Percentiles rank a stretch among this genome's conserved stretches.
Evolutionary conservation across 352 stramenopile species (phyloP).

Genomic region (Plasmopara muralis): DNA sequence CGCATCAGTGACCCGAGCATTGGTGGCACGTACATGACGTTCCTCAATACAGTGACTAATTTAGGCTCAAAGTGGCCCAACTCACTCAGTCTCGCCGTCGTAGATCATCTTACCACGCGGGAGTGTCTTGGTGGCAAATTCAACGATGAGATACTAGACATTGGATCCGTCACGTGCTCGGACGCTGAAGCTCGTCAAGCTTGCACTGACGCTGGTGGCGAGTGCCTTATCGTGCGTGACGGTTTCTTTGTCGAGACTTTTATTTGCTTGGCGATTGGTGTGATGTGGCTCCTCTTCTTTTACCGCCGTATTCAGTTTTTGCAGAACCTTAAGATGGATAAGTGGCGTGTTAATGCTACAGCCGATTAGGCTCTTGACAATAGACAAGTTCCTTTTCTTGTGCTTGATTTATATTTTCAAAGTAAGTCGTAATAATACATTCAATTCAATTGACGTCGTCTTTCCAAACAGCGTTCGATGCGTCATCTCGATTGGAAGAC

Average conservation of each 20-base stretch:
- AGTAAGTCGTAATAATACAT: too few relatives aligned
- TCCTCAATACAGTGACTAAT: constrained; percentile 99
- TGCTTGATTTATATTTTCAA: background rate
- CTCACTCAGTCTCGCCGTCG: constrained; percentile 74
- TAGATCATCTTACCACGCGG: constrained; percentile 75
- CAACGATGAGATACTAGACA: constrained; percentile 65
- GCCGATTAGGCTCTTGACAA: constrained; percentile 29
- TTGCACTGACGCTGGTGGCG: constrained; percentile 49
- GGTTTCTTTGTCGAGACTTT: constrained; percentile 78
- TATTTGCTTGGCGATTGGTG: constrained; percentile 58
- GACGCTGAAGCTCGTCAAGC: constrained; percentile 54
- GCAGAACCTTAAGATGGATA: constrained; percentile 79
- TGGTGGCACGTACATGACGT: constrained; percentile 99
- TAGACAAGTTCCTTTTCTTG: constrained; percentile 13
- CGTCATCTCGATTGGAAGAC: constrained; percentile 27
- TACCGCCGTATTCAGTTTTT: constrained; percentile 60
- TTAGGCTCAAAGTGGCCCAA: constrained; percentile 93
- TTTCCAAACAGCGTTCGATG: constrained; percentile 4
- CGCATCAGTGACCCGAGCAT: constrained; percentile 96
- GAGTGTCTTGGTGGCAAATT: constrained; percentile 66
- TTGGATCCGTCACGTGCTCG: constrained; percentile 74
- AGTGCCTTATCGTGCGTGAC: constrained; percentile 73
- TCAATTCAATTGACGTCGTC: constrained; percentile 9
- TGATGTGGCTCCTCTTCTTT: constrained; percentile 66
- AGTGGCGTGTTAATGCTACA: constrained; percentile 57